Conservation (phyloP, 1,284 basidiomycete species). For the Apiotrichum porosum region DNA sequence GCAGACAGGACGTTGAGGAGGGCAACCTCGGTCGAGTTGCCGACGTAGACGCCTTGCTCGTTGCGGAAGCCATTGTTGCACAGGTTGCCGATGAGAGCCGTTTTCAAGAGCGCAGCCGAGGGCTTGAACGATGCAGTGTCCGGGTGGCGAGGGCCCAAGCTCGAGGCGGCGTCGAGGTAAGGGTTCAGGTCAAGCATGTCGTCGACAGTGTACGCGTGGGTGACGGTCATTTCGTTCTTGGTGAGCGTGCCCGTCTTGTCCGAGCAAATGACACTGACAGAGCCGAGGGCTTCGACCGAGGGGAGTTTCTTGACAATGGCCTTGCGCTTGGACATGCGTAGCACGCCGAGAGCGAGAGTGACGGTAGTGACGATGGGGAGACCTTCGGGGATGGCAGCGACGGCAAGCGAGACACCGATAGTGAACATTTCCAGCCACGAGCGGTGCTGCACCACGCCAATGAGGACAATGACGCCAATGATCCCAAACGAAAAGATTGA, state of each 20-base stretch:
- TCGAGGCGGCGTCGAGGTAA: slow-evolving; percentile 46
- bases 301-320: slow-evolving; percentile 97
- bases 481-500: slow-evolving; percentile 85
- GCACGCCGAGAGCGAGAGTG: slow-evolving; percentile 87
- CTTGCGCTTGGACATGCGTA: slow-evolving; percentile 88
- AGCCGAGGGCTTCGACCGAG: slow-evolving; percentile 88
- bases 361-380: slow-evolving; percentile 96
- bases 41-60: slow-evolving; percentile 70
- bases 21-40: slow-evolving; percentile 91
- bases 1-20: slow-evolving; percentile 72
- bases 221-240: slow-evolving; percentile 92
- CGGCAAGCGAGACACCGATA: slow-evolving; percentile 93
- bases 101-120: slow-evolving; percentile 61
- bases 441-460: slow-evolving; percentile 81
- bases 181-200: slow-evolving; percentile 66
- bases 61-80: slow-evolving; percentile 60
- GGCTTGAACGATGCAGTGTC: slow-evolving; percentile 43
- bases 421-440: slow-evolving; percentile 98
- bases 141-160: slow-evolving; percentile 59
- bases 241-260: slow-evolving; percentile 99
- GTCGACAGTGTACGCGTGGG: slow-evolving; percentile 79
- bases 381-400: slow-evolving; percentile 95
- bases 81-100: slow-evolving; percentile 55
- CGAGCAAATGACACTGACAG: slow-evolving; percentile 91
- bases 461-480: slow-evolving; percentile 87